Evolutionary conservation across 2,329 filamentous ascomycete species (phyloP).

Genomic region (Penicillium sp.): DNA sequence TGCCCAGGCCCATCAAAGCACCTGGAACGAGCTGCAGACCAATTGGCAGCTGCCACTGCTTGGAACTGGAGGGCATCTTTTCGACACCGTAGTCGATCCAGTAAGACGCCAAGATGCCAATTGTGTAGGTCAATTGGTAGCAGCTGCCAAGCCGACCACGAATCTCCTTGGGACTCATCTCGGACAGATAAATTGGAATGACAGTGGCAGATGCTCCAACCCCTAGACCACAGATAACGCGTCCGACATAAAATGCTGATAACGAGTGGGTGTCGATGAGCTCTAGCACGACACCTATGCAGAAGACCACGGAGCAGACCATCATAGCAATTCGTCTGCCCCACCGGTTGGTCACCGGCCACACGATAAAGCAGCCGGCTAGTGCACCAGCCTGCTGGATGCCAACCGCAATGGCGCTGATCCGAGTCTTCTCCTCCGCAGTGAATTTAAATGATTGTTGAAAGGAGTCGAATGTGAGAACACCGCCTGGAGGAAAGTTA

Average conservation of each 20-base stretch:
- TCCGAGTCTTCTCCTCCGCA: constrained; percentile 40
- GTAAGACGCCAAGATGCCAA: constrained; percentile 53
- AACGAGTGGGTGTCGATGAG: constrained; percentile 49
- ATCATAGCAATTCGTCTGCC: constrained; percentile 50
- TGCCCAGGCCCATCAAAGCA: constrained; percentile 49
- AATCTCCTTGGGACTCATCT: constrained; percentile 49
- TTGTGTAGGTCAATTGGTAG: constrained; percentile 54
- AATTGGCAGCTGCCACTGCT: constrained; percentile 59
- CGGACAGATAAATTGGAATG: constrained; percentile 46
- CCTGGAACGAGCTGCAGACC: constrained; percentile 53
- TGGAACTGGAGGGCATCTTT: constrained; percentile 27
- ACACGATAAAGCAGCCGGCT: constrained; percentile 52
- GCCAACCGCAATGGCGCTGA: constrained; percentile 51
- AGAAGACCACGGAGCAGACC: constrained; percentile 49
- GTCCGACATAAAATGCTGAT: constrained; percentile 47
- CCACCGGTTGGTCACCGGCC: constrained; percentile 48
- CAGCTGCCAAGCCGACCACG: constrained; percentile 52
- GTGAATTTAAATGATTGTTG: constrained; percentile 44
- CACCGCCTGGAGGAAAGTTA: constrained; percentile 36
- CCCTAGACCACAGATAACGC: constrained; percentile 51
- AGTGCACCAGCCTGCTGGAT: constrained; percentile 56
- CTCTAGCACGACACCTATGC: constrained; percentile 47
- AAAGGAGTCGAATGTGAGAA: constrained; percentile 49
- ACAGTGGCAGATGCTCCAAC: constrained; percentile 49
- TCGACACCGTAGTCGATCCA: constrained; percentile 53